phyloP scores from a whole-genome alignment of 2,329 filamentous ascomycete species.

The Plenodomus lindquistii region DNA sequence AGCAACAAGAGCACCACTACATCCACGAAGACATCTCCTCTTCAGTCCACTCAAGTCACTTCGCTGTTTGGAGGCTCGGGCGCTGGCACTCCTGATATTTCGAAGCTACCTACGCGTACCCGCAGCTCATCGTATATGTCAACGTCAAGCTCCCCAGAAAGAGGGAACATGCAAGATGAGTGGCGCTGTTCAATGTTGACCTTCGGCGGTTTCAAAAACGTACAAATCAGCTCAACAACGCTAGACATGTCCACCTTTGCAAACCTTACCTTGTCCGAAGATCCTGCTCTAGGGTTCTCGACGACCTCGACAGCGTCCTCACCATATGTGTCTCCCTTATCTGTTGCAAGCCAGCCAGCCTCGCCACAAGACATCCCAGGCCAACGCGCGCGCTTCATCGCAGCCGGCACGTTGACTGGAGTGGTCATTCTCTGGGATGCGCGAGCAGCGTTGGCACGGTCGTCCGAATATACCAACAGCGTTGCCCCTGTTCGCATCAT shows the following conservation, averaged over 20 bases:
- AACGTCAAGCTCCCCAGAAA: constrained; percentile 43
- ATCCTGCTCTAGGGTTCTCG: constrained; percentile 68
- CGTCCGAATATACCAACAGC: constrained; percentile 58
- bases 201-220: constrained; percentile 62
- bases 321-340: constrained; percentile 58
- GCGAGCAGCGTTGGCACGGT: constrained; percentile 64
- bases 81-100: constrained; percentile 28
- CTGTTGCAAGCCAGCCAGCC: constrained; percentile 49
- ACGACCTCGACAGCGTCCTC: constrained; percentile 59
- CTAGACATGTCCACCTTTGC: constrained; percentile 78
- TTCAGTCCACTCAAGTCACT: constrained; percentile 19
- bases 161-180: constrained; percentile 55
- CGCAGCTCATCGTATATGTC: constrained; percentile 41
- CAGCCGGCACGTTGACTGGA: constrained; percentile 78
- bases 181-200: constrained; percentile 68
- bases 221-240: constrained; percentile 69
- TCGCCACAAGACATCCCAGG: constrained; percentile 73
- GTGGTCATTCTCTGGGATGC: constrained; percentile 84
- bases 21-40: constrained; percentile 20
- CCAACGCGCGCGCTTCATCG: constrained; percentile 78
- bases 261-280: constrained; percentile 72
- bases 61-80: constrained; percentile 58
- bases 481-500: constrained; percentile 78
- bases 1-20: constrained; percentile 26
- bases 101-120: constrained; percentile 20